Evolutionary conservation across 192 early-diverging fungal genomes (phyloP), one percentile per base, ranked within the genome.

Genomic region (Radiomyces spectabilis): DNA sequence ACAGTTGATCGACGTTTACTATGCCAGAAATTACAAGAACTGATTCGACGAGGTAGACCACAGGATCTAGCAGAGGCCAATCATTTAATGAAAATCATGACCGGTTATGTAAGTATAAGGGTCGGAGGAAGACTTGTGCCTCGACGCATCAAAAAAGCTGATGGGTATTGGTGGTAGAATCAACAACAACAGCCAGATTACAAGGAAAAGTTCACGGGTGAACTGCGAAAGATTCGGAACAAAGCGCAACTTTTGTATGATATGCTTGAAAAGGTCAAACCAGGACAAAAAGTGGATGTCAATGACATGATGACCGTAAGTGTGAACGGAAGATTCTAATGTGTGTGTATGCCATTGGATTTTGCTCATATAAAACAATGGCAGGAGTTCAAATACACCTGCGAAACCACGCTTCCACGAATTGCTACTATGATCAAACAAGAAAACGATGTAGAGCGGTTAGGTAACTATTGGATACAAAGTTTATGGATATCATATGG

Each of bases 11-110:
- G 1, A 7, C 33, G n/a, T 46, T 6, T 39, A 7, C 21, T 38
- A 47, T 41, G 25, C 6, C 55, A 89, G 69, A 98, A 95, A 84
- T 62, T 99, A 57, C 93, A 99, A 76, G 97, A 97, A 60, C 77
- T 99, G 33, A 82, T 99, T 33, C 83, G 97, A 10, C 65, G 91
- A 18, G 95, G 91, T 19, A 85, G 89, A 41, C 94, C 95, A 7
- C 82, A 86, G 39, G 94, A 95, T 61, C 68, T 99, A 22, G 88
- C 83, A 31, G 92, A 95, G 54, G 97, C 97, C 5, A 97, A 99
- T 51, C 85, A 91, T 56, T 68, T 99, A 34, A 97, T 99, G 84
- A 97, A 99, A 67, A 76, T 93, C 25, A 93, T 99, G 77, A 85
- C 95, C 6, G 97, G 97, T 38, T 99, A 95, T 64, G 89, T 88